Evolutionary conservation across 768 basidiomycete species (phyloP), one percentile per base, ranked within the genome.

Genomic region (Lyophyllum decastes): DNA sequence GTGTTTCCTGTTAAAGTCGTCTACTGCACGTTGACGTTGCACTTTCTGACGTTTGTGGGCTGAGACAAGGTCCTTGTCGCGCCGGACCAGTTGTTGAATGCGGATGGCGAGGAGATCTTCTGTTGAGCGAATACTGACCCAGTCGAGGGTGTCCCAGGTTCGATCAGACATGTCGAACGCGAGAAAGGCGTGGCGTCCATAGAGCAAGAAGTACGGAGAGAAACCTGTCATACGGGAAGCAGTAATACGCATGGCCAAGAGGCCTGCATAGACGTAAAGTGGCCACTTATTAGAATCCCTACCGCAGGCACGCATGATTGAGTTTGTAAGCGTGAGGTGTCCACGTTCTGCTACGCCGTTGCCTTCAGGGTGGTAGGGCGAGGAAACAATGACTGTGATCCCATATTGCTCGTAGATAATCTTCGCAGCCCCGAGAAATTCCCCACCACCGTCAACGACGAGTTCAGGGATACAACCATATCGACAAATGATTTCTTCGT

Each of bases 291-390:
- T 49, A 25, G 62, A 60, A 11, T 63, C 52, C 3, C 64, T 58
- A 0, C 61, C 61, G 16, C 59, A 62, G 14, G 55, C 43, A 30
- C 65, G 67, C 46, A 65, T 38, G 0, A 73, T 12, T 0, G 65
- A 54, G 10, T 64, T 46, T 0, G 64, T 57, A 0, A 70, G 60
- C 1, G 64, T 66, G 26, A 64, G 63, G 41, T 74, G 72, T 10
- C 59, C 58, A 2, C 71, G 55, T 58, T 76, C 75, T 0, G 68
- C 61, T 3, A 66, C 58, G 0, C 64, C 71, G 41, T 76, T 76
- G 7, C 67, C 72, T 57, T 76, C 57, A 0, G 73, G 69, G 50
- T 76, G 65, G 44, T 74, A 74, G 0, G 69, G 59, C 0, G 68
- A 64, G 0, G 66, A 72, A 5, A 68, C n/a, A 10, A 76, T 66